phyloP scores from a whole-genome alignment of 805 yeast genomes.

The Candida tammaniensis region DNA sequence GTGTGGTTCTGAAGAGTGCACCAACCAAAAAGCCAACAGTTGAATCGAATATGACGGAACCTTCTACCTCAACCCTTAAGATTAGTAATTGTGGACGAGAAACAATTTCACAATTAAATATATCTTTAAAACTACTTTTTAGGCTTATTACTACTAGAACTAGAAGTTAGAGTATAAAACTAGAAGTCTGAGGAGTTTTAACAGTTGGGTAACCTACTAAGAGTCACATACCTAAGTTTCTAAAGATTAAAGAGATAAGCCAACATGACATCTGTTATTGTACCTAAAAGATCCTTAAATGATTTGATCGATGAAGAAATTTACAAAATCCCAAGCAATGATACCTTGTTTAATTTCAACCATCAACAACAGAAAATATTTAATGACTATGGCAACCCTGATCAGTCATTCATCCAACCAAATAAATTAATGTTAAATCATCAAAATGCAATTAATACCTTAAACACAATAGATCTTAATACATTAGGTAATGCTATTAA shows the following conservation, averaged over 20 bases:
- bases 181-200: too few relatives aligned
- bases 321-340: constrained; percentile 36
- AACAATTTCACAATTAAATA: too few relatives aligned
- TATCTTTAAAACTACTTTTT: too few relatives aligned
- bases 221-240: too few relatives aligned
- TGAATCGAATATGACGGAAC: too few relatives aligned
- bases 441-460: constrained; percentile 3
- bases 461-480: constrained; percentile 4
- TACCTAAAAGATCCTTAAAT: constrained; percentile 54
- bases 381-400: constrained; percentile 15
- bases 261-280: constrained; percentile 48
- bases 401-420: constrained; percentile 15
- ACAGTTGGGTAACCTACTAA: too few relatives aligned
- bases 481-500: constrained; percentile 1
- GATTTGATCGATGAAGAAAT: constrained; percentile 62
- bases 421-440: constrained; percentile 7
- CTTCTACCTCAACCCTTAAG: too few relatives aligned
- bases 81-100: too few relatives aligned
- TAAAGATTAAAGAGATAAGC: not conserved
- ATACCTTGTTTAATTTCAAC: constrained; percentile 7
- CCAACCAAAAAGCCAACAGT: too few relatives aligned
- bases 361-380: constrained; percentile 12
- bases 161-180: too few relatives aligned
- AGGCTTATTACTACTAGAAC: too few relatives aligned
- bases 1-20: too few relatives aligned